Conservation (phyloP, 164 flowering plant species). For the Piper betle region DNA sequence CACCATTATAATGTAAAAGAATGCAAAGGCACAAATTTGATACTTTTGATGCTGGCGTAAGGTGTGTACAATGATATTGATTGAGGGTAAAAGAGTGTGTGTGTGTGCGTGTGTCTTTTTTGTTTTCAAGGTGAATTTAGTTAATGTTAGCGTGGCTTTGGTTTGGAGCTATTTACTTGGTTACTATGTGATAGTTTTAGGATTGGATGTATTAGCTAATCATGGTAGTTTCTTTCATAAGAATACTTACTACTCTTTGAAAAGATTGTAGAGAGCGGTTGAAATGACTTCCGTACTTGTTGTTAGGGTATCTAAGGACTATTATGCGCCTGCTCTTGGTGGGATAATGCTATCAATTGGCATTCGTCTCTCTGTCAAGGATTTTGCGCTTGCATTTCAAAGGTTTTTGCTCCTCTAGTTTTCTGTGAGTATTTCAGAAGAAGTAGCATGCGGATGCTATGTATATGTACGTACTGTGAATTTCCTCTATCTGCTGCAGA, state of each 20-base stretch:
- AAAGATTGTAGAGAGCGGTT: background rate
- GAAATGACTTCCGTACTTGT: background rate
- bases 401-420: slow-evolving; percentile 28
- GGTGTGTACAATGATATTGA: no score
- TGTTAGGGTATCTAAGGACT: slow-evolving; percentile 80
- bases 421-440: background rate
- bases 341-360: slow-evolving; percentile 98
- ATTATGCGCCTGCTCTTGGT: slow-evolving; percentile 98
- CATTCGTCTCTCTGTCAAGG: slow-evolving; percentile 65
- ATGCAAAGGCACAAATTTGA: no score
- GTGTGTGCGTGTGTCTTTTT: no score
- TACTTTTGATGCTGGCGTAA: no score
- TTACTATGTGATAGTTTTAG: no score
- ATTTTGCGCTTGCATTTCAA: slow-evolving; percentile 79
- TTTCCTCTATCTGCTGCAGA: slow-evolving; percentile 35
- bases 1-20: no score
- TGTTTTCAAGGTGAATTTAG: no score
- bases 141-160: no score
- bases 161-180: no score
- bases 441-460: background rate
- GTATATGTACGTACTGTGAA: background rate
- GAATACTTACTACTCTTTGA: background rate
- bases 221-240: background rate
- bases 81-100: no score
- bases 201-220: no score